Percentiles rank a stretch among this genome's conserved stretches.
phyloP scores from a whole-genome alignment of 192 early-diverging fungal genomes.

The Podila clonocystis region DNA sequence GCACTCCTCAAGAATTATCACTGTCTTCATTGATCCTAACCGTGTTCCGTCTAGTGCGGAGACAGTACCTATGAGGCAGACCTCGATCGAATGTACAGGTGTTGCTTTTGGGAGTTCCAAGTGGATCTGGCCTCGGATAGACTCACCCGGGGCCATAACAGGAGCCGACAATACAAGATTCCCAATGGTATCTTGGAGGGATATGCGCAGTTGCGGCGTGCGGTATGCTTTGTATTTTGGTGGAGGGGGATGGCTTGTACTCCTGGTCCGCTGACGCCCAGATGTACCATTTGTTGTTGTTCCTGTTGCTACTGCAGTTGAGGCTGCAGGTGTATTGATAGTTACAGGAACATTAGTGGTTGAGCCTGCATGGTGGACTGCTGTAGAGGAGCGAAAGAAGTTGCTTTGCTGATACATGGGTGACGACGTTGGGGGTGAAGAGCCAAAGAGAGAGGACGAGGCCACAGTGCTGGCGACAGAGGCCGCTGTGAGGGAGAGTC shows the following conservation, averaged over 20 bases:
- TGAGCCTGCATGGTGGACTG: constrained; percentile 11
- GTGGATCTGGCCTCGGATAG: constrained; percentile 45
- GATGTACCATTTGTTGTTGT: not conserved
- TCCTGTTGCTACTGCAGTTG: not conserved
- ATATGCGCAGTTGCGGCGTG: constrained; percentile 49
- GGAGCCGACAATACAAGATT: constrained; percentile 39
- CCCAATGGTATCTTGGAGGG: constrained; percentile 34
- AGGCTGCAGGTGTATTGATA: not conserved
- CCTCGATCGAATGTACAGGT: constrained; percentile 46
- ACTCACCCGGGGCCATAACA: constrained; percentile 50
- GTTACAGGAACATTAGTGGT: constrained; percentile 10
- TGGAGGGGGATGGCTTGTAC: constrained; percentile 45
- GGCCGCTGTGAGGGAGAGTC: constrained; percentile 43
- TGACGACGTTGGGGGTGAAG: constrained; percentile 28
- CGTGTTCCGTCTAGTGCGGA: constrained; percentile 43
- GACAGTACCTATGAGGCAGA: constrained; percentile 44
- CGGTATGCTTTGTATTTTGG: constrained; percentile 47
- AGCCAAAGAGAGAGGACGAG: constrained; percentile 42
- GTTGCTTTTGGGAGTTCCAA: constrained; percentile 45
- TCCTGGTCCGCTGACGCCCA: constrained; percentile 30
- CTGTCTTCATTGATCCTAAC: constrained; percentile 44
- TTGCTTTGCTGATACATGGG: constrained; percentile 45
- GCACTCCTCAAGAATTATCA: constrained; percentile 40
- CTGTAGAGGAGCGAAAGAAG: constrained; percentile 43
- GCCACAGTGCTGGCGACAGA: constrained; percentile 42